Evolutionary conservation across 2,329 filamentous ascomycete species (phyloP), one percentile per base, ranked within the genome.

Genomic region (Ophiocordyceps camponoti-floridani): DNA sequence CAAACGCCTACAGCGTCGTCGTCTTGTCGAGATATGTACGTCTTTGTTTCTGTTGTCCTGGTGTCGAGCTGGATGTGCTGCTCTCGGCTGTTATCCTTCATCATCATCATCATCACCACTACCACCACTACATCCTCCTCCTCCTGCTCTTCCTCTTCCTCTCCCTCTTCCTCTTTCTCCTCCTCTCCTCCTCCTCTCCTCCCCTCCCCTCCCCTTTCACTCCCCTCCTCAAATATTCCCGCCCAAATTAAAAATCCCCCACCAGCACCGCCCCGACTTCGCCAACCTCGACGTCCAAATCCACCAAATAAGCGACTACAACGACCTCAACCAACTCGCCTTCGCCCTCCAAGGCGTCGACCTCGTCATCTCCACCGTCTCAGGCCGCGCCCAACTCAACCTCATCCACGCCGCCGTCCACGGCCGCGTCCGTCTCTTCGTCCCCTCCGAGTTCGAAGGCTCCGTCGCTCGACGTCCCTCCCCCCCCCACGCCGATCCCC

Each of bases 361-460:
- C 58, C 71, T 84, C 11, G 73, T 86, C 52, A 82, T 87, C 46
- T 87, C 82, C 1, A 87, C 82, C 1, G 75, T 87, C 43, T 73
- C 72, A 2, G 80, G 79, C 4, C 62, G 61, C 16, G 67, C 77
- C 28, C 82, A 87, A 56, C 67, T 85, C 41, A 75, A 75, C 48
- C 70, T 87, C 30, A 85, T 87, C 57, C 75, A 82, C 51, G 82
- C 82, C 2, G 80, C 82, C 1, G 73, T 77, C 14, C 64, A 69
- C 43, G 74, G 72, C 16, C 68, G 73, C 16, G 82, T 87, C 2
- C 70, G 73, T 14, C 70, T 75, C 33, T 87, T 87, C 54, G 77
- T 84, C 4, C 82, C 83, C 1, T 80, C 82, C 7, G 82, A 86
- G 52, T 87, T 86, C 52, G 80, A 85, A 61, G 82, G 82, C 1